phyloP scores from a whole-genome alignment of 257 asterid genomes.

The Haberlea rhodopensis region DNA sequence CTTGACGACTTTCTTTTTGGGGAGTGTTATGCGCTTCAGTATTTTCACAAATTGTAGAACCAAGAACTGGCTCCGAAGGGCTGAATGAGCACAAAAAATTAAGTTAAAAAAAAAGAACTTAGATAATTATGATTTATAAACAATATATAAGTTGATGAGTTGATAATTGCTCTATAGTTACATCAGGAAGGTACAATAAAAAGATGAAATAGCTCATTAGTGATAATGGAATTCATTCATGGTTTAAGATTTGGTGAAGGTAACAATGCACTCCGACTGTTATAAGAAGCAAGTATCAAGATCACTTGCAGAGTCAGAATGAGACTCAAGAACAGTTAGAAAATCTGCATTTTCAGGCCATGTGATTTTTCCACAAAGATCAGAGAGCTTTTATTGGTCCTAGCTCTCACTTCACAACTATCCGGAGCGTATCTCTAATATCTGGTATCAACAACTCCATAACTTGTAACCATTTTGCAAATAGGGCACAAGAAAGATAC shows the following conservation, averaged over 20 bases:
- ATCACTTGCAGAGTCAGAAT: slow-evolving; percentile 5
- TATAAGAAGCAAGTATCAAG: slow-evolving; percentile 1
- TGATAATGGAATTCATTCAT: not conserved
- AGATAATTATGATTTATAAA: slow-evolving; percentile 8
- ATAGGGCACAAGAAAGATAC: not conserved
- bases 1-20: slow-evolving; percentile 24
- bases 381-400: slow-evolving; percentile 10
- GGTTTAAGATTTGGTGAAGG: not conserved
- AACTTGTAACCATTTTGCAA: not conserved
- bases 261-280: slow-evolving; percentile 21
- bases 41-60: slow-evolving; percentile 29
- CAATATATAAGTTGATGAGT: slow-evolving; percentile 2
- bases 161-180: slow-evolving; percentile 13
- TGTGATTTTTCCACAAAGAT: slow-evolving; percentile 11
- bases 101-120: not conserved
- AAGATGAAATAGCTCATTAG: slow-evolving; percentile 8
- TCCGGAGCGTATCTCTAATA: slow-evolving; percentile 11
- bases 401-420: slow-evolving; percentile 15
- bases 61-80: slow-evolving; percentile 29
- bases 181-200: not conserved
- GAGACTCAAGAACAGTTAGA: slow-evolving; percentile 15
- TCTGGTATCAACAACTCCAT: slow-evolving; percentile 4
- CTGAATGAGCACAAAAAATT: slow-evolving; percentile 17
- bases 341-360: slow-evolving; percentile 20
- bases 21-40: slow-evolving; percentile 22